phyloP scores from a whole-genome alignment of 495 filamentous ascomycete species.

The Pyrenula massariospora region DNA sequence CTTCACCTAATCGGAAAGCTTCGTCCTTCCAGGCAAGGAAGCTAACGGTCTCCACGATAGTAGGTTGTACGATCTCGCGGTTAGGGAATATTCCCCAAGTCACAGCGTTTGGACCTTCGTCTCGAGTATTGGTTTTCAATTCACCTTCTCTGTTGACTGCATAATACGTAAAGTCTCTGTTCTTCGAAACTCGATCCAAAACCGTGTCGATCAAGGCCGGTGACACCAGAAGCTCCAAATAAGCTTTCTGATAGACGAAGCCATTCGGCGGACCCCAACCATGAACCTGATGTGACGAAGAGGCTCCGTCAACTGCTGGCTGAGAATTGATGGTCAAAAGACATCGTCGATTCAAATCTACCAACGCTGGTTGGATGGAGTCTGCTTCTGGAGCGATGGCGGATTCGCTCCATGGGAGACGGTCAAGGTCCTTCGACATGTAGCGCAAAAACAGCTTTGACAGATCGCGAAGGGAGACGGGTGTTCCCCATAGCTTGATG shows the following conservation, averaged over 20 bases:
- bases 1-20: conserved; percentile 79
- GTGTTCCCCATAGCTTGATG: conserved; percentile 88
- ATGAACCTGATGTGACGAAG: conserved; percentile 72
- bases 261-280: conserved; percentile 94
- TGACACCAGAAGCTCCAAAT: conserved; percentile 80
- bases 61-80: conserved; percentile 97
- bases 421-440: conserved; percentile 65
- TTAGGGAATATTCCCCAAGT: conserved; percentile 99
- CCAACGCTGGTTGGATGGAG: conserved; percentile 59
- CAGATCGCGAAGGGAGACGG: conserved; percentile 66
- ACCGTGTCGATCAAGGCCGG: conserved; percentile 69
- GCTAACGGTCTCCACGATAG: conserved; percentile 95
- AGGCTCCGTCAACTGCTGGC: conserved; percentile 86
- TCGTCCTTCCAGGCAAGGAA: conserved; percentile 99
- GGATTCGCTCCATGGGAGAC: conserved; percentile 89
- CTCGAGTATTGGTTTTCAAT: conserved; percentile 71
- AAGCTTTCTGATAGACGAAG: conserved; percentile 98
- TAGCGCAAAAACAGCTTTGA: conserved; percentile 74
- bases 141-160: conserved; percentile 72
- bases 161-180: conserved; percentile 82
- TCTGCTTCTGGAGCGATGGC: conserved; percentile 74
- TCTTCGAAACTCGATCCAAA: conserved; percentile 63
- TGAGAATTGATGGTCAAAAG: conserved; percentile 97
- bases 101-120: conserved; percentile 85
- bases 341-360: conserved; percentile 73